Evolutionary conservation across 495 filamentous ascomycete genomes (phyloP).

Genomic region (Penicillium manginii): DNA sequence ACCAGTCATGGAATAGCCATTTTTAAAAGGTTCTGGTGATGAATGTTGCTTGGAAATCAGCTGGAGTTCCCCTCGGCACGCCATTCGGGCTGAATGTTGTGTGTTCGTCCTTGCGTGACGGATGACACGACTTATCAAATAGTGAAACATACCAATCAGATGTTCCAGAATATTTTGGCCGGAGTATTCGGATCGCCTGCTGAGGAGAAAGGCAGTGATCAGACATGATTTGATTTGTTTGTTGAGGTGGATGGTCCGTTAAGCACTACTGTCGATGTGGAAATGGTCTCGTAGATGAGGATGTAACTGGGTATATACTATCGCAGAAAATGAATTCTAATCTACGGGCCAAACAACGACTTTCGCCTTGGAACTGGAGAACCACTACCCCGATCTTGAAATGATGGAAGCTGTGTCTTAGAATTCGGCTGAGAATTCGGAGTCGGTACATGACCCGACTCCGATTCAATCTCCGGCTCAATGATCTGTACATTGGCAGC

Average conservation of each 20-base stretch:
- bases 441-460: neutral
- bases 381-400: neutral
- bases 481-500: conserved; percentile 11
- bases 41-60: conserved; percentile 36
- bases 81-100: conserved; percentile 35
- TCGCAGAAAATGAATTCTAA: too few relatives aligned
- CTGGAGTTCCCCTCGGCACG: conserved; percentile 28
- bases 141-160: neutral
- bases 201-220: too few relatives aligned
- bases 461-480: neutral
- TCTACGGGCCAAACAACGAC: neutral
- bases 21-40: neutral
- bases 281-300: too few relatives aligned
- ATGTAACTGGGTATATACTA: too few relatives aligned
- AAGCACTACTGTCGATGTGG: too few relatives aligned
- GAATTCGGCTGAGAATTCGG: neutral
- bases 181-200: neutral
- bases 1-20: neutral
- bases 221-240: too few relatives aligned
- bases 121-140: conserved; percentile 8
- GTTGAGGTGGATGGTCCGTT: too few relatives aligned
- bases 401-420: neutral
- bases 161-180: neutral
- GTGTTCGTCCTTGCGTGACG: conserved; percentile 21
- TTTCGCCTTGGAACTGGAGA: neutral